Percentiles rank a stretch among this genome's conserved stretches.
phyloP scores from a whole-genome alignment of 2,329 filamentous ascomycete genomes.

The Fusarium tricinctum region DNA sequence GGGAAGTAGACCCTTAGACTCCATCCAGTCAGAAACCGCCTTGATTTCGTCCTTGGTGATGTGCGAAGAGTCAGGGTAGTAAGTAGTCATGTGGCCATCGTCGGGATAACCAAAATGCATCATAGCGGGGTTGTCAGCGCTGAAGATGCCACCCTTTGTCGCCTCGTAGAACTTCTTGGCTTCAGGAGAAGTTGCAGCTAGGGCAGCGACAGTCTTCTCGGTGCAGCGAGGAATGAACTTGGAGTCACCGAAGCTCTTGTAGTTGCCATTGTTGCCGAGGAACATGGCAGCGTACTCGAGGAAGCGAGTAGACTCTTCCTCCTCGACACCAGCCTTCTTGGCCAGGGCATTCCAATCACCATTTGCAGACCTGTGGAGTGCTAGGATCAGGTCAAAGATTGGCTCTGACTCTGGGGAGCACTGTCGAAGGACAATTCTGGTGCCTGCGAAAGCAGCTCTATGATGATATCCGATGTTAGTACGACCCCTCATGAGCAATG shows the following conservation, averaged over 20 bases:
- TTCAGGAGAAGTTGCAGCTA: conserved; percentile 72
- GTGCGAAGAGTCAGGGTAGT: conserved; percentile 81
- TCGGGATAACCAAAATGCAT: conserved; percentile 84
- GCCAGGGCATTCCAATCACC: conserved; percentile 81
- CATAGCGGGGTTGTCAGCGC: conserved; percentile 71
- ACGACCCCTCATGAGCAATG: conserved; percentile 28
- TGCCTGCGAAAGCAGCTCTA: conserved; percentile 82
- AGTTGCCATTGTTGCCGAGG: conserved; percentile 85
- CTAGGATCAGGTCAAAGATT: conserved; percentile 85
- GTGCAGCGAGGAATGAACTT: conserved; percentile 84
- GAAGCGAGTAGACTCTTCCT: conserved; percentile 76
- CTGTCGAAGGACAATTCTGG: conserved; percentile 83
- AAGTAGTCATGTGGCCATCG: conserved; percentile 82
- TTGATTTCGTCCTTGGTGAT: conserved; percentile 83
- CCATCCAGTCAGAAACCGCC: conserved; percentile 79
- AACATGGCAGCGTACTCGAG: conserved; percentile 84
- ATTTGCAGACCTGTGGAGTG: conserved; percentile 74
- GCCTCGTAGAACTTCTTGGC: conserved; percentile 75
- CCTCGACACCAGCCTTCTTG: conserved; percentile 73
- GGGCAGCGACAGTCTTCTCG: conserved; percentile 72
- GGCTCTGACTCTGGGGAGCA: conserved; percentile 84
- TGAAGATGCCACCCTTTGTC: conserved; percentile 80
- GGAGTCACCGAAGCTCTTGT: conserved; percentile 88
- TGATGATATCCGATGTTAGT: conserved; percentile 11
- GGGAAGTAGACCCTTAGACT: conserved; percentile 76